Evolutionary conservation across 1,284 basidiomycete species (phyloP).

Genomic region (Tilletia setariae): DNA sequence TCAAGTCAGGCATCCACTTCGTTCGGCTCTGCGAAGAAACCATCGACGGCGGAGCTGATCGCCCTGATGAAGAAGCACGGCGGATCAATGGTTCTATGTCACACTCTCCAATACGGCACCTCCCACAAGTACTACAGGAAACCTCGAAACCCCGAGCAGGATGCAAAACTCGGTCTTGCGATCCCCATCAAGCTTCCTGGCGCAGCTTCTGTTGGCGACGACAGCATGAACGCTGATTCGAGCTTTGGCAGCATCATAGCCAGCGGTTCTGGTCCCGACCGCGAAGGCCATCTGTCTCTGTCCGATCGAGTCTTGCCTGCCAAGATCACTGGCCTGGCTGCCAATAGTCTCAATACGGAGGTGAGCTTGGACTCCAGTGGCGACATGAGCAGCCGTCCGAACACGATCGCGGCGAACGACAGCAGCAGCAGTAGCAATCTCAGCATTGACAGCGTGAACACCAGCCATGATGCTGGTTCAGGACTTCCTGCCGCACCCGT

Average conservation of each 20-base stretch:
- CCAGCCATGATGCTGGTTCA: background rate
- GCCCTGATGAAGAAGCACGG: slow-evolving; percentile 13
- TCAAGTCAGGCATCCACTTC: background rate
- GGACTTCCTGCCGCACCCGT: too few relatives aligned
- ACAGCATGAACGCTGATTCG: too few relatives aligned
- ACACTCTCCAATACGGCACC: background rate
- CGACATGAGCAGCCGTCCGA: too few relatives aligned
- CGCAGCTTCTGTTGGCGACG: too few relatives aligned
- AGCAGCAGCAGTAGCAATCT: background rate
- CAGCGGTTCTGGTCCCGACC: too few relatives aligned
- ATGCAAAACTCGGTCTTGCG: background rate
- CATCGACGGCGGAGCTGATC: background rate
- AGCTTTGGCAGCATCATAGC: too few relatives aligned
- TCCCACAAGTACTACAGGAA: slow-evolving; percentile 9
- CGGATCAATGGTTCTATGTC: background rate
- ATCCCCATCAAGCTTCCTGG: background rate
- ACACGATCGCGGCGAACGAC: background rate
- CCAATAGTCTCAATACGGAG: too few relatives aligned
- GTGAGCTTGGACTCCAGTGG: too few relatives aligned
- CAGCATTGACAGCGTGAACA: background rate
- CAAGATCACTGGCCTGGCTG: too few relatives aligned
- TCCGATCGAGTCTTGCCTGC: too few relatives aligned
- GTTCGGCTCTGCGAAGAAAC: background rate
- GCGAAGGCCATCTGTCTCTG: too few relatives aligned
- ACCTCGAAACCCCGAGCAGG: background rate